Conservation (phyloP, 352 stramenopile species). For the Phytophthora europaea region DNA sequence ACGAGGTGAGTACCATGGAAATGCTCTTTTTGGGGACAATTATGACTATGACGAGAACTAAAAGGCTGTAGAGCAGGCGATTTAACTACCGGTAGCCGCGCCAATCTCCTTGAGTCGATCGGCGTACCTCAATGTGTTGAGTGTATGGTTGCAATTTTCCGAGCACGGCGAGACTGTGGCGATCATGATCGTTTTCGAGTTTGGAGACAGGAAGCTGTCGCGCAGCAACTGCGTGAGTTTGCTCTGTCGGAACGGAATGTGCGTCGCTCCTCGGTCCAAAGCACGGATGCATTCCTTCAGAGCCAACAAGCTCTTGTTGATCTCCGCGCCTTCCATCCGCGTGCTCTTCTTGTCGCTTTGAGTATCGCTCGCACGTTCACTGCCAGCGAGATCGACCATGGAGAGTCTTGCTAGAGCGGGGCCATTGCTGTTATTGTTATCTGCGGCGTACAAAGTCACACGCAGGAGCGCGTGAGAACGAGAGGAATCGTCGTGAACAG, state of each 20-base stretch:
- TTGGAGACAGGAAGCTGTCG: slow-evolving; percentile 93
- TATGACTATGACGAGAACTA: background rate
- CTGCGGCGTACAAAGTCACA: slow-evolving; percentile 69
- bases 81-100: slow-evolving; percentile 11
- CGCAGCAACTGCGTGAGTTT: slow-evolving; percentile 96
- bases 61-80: too few relatives aligned
- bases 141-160: slow-evolving; percentile 94
- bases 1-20: background rate
- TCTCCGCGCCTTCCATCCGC: slow-evolving; percentile 96
- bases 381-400: slow-evolving; percentile 96
- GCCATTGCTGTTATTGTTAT: slow-evolving; percentile 11
- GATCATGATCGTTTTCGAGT: slow-evolving; percentile 96
- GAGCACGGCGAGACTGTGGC: slow-evolving; percentile 94
- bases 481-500: slow-evolving; percentile 94
- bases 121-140: slow-evolving; percentile 97
- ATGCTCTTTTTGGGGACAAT: background rate
- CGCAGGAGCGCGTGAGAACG: slow-evolving; percentile 94
- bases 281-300: slow-evolving; percentile 98
- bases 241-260: slow-evolving; percentile 95
- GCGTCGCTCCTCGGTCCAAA: slow-evolving; percentile 85
- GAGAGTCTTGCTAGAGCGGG: slow-evolving; percentile 55
- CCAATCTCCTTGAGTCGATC: slow-evolving; percentile 95
- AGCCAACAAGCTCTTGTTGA: slow-evolving; percentile 97
- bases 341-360: slow-evolving; percentile 91
- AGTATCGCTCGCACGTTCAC: slow-evolving; percentile 95